Evolutionary conservation across 495 filamentous ascomycete species (phyloP).

Genomic region (Xylaria nigripes): DNA sequence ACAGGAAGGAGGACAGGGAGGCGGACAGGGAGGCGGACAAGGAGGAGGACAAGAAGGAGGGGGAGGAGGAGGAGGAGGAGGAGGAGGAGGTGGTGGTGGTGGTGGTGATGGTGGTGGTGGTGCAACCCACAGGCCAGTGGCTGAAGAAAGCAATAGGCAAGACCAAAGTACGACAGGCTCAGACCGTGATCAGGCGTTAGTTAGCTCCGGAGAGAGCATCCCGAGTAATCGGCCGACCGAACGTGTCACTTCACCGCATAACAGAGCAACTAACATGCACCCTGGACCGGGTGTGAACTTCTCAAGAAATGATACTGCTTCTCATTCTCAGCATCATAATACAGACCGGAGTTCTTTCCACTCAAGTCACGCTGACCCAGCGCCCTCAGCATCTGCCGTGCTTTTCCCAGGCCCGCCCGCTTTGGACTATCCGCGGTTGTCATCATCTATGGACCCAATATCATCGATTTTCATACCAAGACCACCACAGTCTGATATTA

Average conservation of each 20-base stretch:
- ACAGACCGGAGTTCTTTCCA: not conserved
- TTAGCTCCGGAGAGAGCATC: not conserved
- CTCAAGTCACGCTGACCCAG: not conserved
- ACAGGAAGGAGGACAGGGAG: no score
- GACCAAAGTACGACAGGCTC: not conserved
- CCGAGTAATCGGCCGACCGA: not conserved
- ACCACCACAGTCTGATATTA: not conserved
- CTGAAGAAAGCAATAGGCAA: not conserved
- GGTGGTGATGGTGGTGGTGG: no score
- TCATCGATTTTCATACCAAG: not conserved
- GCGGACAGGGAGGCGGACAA: no score
- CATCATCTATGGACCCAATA: constrained; percentile 6
- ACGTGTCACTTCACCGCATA: not conserved
- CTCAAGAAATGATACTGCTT: not conserved
- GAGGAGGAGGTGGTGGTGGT: no score
- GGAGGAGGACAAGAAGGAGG: no score
- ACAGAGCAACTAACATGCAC: not conserved
- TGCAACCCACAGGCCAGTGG: not conserved
- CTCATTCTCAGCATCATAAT: not conserved
- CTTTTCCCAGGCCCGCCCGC: not conserved
- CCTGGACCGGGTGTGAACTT: not conserved
- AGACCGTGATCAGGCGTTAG: not conserved
- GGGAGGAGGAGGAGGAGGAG: no score
- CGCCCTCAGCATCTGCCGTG: not conserved
- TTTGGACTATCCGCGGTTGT: not conserved